phyloP scores from a whole-genome alignment of 257 asterid genomes.

The Sherardia arvensis region DNA sequence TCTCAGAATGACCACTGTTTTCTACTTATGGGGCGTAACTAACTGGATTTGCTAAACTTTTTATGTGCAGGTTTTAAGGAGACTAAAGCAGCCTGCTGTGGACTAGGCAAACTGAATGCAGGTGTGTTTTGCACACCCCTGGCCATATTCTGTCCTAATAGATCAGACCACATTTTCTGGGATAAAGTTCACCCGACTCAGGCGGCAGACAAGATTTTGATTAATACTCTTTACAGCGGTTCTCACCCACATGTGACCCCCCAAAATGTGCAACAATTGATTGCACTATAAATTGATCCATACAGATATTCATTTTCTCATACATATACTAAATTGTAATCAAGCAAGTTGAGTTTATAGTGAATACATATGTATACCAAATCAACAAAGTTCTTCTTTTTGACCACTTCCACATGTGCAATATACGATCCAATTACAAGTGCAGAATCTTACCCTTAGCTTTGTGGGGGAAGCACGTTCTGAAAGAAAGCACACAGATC shows the following conservation, averaged over 20 bases:
- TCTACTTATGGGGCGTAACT: too few species aligned
- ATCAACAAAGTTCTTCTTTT: slow-evolving; percentile 1
- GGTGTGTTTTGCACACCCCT: slow-evolving; percentile 59
- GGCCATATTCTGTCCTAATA: slow-evolving; percentile 36
- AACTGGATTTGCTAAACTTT: too few species aligned
- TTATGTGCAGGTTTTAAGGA: slow-evolving; percentile 45
- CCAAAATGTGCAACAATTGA: slow-evolving; percentile 39
- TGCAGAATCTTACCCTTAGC: slow-evolving; percentile 6
- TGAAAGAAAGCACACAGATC: slow-evolving; percentile 57
- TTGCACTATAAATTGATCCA: slow-evolving; percentile 17
- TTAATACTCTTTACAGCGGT: slow-evolving; percentile 26
- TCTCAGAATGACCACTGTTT: background rate
- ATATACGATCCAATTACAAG: background rate
- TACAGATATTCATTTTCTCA: background rate
- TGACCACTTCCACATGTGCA: background rate
- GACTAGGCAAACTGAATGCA: slow-evolving; percentile 62
- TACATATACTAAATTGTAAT: background rate
- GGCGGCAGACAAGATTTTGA: slow-evolving; percentile 34
- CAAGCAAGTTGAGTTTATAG: background rate
- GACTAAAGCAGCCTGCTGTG: slow-evolving; percentile 70
- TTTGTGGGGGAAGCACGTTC: slow-evolving; percentile 38
- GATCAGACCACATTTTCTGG: slow-evolving; percentile 62
- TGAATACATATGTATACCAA: background rate
- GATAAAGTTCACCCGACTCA: slow-evolving; percentile 81
- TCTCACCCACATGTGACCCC: slow-evolving; percentile 33